phyloP scores from a whole-genome alignment of 495 filamentous ascomycete species.

The Penicillium waksmanii region DNA sequence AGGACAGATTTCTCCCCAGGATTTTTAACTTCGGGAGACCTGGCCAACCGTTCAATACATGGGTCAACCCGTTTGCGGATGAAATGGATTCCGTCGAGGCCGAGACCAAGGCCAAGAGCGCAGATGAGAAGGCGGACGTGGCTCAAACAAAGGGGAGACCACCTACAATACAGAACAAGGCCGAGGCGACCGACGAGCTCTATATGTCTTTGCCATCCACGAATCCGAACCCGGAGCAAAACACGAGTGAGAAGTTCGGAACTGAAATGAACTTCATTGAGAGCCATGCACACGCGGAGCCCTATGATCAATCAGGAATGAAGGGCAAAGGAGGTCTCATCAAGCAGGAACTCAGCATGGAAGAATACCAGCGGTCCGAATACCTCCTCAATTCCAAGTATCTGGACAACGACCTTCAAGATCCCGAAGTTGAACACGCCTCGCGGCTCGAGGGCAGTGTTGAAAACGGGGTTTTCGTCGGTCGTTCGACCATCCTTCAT shows the following conservation, averaged over 20 bases:
- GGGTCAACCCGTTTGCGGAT: slow-evolving; percentile 43
- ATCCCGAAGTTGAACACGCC: slow-evolving; percentile 16
- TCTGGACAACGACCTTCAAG: slow-evolving; percentile 28
- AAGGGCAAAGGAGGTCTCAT: background rate
- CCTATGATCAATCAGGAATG: background rate
- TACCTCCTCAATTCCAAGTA: slow-evolving; percentile 9
- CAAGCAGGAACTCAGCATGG: background rate
- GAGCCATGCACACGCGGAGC: background rate
- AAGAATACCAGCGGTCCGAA: background rate
- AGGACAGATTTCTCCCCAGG: slow-evolving; percentile 28
- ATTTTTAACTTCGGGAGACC: background rate
- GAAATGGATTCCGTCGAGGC: background rate
- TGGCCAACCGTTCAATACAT: slow-evolving; percentile 16
- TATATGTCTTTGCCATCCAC: slow-evolving; percentile 38
- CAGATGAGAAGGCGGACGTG: background rate
- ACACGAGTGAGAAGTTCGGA: background rate
- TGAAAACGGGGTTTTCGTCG: slow-evolving; percentile 49
- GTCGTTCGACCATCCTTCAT: slow-evolving; percentile 43
- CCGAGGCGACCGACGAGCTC: slow-evolving; percentile 20
- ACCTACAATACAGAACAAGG: background rate
- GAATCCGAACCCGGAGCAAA: slow-evolving; percentile 7
- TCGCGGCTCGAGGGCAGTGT: slow-evolving; percentile 32
- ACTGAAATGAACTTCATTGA: background rate
- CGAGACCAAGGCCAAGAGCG: background rate
- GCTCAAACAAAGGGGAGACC: background rate